Evolutionary conservation across 2,329 filamentous ascomycete genomes (phyloP), one percentile per base, ranked within the genome.

Genomic region (Penicillium sp.): DNA sequence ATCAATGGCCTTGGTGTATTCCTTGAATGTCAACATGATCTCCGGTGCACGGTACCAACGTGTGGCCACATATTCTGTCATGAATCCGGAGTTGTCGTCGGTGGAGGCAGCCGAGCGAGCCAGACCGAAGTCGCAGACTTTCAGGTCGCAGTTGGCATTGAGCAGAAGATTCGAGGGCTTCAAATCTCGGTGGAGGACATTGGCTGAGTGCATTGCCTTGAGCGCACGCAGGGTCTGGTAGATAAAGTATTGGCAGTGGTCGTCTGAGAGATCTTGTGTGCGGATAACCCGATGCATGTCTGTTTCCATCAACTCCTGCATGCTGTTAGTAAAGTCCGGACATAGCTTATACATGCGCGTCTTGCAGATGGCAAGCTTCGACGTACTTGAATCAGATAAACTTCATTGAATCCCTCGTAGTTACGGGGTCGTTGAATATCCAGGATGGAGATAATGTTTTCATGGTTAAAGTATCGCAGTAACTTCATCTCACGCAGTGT

Each of bases 11-110:
- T 97, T 99, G 68, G 94, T 99, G 80, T 99, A 99, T 78, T 99
- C 94, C 81, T 99, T 97, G 82, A 97, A 99, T 13, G 94, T 99
- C 79, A 99, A 88, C 94, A 99, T 99, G 76, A 99, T 99, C 75
- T 99, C 94, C 4, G 94, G 94, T 6, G 94, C 94, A 76, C 94
- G 92, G 78, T 99, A 99, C 94, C 94, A 99, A 70, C 94, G 88
- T 45, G 94, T 99, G 50, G 94, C 94, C 55, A 99, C 94, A 74
- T 99, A 99, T 95, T 99, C 94, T 16, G 94, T 99, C 94, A 99
- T 99, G 85, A 99, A 99, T 22, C 94, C 94, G n/a, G 93, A 97
- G 79, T 99, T 99, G 76, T 99, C 94, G 72, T 99, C 94, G 66
- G 95, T 95, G 10, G 93, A 97, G 9, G 94, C 94, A 13, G 94